Conservation (phyloP, 768 basidiomycete genomes). For the Mycena galopus region DNA sequence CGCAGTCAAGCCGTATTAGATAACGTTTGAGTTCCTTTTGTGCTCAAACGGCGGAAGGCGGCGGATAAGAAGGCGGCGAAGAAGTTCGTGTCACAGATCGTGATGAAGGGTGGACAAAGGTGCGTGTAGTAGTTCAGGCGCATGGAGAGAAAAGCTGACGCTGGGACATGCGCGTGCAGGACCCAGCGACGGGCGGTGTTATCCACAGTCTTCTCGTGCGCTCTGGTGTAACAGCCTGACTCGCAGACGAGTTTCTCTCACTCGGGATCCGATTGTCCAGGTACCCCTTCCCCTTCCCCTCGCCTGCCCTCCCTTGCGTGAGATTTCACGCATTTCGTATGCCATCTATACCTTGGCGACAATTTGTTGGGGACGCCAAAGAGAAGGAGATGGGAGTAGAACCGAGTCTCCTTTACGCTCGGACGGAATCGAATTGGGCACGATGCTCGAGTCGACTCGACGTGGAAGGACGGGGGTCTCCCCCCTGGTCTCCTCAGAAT, state of each 20-base stretch:
- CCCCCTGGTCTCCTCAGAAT: too few species aligned
- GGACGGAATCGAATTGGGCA: too few species aligned
- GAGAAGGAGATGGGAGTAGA: too few species aligned
- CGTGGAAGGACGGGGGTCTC: too few species aligned
- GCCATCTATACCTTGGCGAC: too few species aligned
- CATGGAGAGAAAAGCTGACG: neutral
- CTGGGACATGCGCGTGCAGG: conserved; percentile 41
- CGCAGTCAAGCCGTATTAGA: conserved; percentile 64
- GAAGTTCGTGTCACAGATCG: conserved; percentile 60
- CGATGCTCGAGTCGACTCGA: too few species aligned
- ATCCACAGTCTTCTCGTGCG: conserved; percentile 59
- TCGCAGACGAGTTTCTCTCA: conserved; percentile 62
- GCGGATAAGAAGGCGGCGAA: conserved; percentile 42
- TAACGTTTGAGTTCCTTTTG: conserved; percentile 70
- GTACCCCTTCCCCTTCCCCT: conserved; percentile 31
- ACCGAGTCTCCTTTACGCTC: too few species aligned
- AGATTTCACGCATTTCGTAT: too few species aligned
- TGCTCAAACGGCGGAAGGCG: conserved; percentile 62
- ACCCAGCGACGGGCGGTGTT: conserved; percentile 54
- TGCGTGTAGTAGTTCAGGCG: conserved; percentile 17
- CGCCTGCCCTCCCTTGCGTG: too few species aligned
- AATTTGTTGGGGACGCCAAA: too few species aligned
- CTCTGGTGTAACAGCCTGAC: conserved; percentile 57
- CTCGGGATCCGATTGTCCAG: conserved; percentile 62
- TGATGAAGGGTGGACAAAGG: conserved; percentile 68